Conservation (phyloP, 257 asterid genomes). For the Solanum paucissectum region DNA sequence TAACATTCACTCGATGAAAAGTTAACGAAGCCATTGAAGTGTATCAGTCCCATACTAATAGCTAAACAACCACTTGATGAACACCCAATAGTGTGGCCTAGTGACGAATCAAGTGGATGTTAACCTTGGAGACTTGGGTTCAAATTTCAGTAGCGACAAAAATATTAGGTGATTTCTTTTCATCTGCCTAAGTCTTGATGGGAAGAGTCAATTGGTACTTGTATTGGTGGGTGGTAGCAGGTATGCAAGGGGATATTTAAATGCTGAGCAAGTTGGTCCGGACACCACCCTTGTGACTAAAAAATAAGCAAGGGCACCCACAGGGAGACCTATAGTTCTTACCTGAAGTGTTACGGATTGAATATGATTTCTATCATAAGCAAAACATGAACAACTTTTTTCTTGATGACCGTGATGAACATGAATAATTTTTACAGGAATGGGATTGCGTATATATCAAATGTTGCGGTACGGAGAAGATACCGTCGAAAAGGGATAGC, state of each 20-base stretch:
- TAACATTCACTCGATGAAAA: neutral
- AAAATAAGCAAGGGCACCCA: neutral
- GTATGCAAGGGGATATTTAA: neutral
- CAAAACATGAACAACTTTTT: neutral
- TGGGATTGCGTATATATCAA: slow-evolving; percentile 83
- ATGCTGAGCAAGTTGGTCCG: neutral
- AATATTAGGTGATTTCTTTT: neutral
- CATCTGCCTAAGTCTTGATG: neutral
- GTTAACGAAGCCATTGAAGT: neutral
- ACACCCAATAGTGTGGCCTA: neutral
- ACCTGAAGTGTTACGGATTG: neutral
- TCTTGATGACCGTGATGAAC: neutral
- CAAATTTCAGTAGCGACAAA: neutral
- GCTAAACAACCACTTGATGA: neutral
- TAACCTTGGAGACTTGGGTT: neutral
- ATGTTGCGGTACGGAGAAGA: slow-evolving; percentile 69
- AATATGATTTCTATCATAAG: neutral
- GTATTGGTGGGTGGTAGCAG: neutral
- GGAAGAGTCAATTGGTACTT: neutral
- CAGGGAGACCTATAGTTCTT: neutral
- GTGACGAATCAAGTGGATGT: neutral
- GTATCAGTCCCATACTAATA: neutral
- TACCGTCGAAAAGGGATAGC: slow-evolving; percentile 76
- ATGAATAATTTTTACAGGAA: slow-evolving; percentile 33
- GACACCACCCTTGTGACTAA: neutral